phyloP scores from a whole-genome alignment of 2,329 filamentous ascomycete genomes.

The Hymenoscyphus albidus region DNA sequence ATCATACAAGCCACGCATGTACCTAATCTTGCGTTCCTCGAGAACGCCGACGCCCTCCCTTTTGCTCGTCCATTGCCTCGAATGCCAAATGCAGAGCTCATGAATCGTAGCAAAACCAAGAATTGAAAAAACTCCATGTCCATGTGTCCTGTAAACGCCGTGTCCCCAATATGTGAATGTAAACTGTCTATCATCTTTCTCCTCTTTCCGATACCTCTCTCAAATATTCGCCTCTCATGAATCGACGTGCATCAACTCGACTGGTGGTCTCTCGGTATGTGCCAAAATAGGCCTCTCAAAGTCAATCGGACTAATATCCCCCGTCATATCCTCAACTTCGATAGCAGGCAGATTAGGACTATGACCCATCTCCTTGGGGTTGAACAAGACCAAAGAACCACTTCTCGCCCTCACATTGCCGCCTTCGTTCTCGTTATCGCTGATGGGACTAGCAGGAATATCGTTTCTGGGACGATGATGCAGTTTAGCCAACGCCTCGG shows the following conservation, averaged over 20 bases:
- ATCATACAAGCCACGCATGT: constrained; percentile 14
- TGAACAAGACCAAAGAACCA: constrained; percentile 63
- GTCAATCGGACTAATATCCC: constrained; percentile 43
- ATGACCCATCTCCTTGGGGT: constrained; percentile 52
- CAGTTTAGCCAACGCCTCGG: constrained; percentile 60
- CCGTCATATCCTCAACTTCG: constrained; percentile 64
- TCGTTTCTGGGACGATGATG: constrained; percentile 42
- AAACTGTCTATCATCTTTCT: neutral
- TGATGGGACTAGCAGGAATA: constrained; percentile 42
- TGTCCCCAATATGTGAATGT: neutral
- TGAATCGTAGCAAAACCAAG: neutral
- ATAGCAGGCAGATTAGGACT: constrained; percentile 60
- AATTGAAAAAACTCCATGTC: constrained; percentile 14
- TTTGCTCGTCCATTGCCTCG: constrained; percentile 14
- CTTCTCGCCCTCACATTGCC: constrained; percentile 42
- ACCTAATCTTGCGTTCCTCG: constrained; percentile 5
- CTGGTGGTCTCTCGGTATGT: constrained; percentile 59
- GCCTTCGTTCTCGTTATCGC: constrained; percentile 33
- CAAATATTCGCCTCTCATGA: constrained; percentile 4
- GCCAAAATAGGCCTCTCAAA: constrained; percentile 48
- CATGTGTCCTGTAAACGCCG: constrained; percentile 3
- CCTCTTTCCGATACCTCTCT: neutral
- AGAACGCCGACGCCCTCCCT: constrained; percentile 11
- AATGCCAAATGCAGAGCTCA: constrained; percentile 27
- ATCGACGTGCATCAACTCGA: constrained; percentile 54